A percentile compares a stretch with the other conserved stretches of the same genome.
These are phyloP conservation scores for Micractinium conductrix DNA, from an alignment of 139 green algal species.

Conservation along the genomic window DNA sequence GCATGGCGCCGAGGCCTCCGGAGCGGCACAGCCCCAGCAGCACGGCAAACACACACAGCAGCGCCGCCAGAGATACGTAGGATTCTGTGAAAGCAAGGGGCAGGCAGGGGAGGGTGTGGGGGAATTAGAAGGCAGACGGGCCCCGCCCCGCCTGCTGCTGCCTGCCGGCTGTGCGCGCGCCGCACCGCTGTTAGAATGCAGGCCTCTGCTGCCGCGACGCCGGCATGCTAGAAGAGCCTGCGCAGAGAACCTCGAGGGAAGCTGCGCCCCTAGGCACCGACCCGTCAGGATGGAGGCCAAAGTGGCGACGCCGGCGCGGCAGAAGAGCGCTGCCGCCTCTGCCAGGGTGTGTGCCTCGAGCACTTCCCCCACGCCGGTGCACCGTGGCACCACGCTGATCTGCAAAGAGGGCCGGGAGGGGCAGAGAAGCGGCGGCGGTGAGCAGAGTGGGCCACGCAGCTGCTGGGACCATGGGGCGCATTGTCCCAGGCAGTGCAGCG, in stretches of 20 bases:
- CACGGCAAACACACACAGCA: slow-evolving; percentile 36
- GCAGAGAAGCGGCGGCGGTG: neutral
- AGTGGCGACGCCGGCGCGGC: slow-evolving; percentile 32
- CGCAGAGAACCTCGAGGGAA: no score
- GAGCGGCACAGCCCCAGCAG: slow-evolving; percentile 62
- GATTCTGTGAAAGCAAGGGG: no score
- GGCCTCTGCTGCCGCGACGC: no score
- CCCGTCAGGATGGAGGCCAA: slow-evolving; percentile 60
- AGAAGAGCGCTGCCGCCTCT: slow-evolving; percentile 34
- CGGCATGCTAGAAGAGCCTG: no score
- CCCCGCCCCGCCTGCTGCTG: no score
- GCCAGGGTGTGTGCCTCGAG: slow-evolving; percentile 55
- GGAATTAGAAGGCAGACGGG: no score
- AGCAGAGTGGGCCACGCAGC: no score
- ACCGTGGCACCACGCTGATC: slow-evolving; percentile 82
- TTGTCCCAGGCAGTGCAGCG: neutral
- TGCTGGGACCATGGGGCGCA: no score
- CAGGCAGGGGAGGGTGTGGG: no score
- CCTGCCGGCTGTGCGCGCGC: no score
- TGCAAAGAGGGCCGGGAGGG: slow-evolving; percentile 2
- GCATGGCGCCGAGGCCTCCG: slow-evolving; percentile 64
- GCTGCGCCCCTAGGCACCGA: no score
- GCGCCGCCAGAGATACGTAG: slow-evolving; percentile 63
- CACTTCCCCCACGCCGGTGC: slow-evolving; percentile 50
- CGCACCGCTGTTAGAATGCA: no score